Percentiles rank a stretch among this genome's conserved stretches.
Evolutionary conservation across 805 yeast species (phyloP).

Genomic region (Clavispora asparagi): DNA sequence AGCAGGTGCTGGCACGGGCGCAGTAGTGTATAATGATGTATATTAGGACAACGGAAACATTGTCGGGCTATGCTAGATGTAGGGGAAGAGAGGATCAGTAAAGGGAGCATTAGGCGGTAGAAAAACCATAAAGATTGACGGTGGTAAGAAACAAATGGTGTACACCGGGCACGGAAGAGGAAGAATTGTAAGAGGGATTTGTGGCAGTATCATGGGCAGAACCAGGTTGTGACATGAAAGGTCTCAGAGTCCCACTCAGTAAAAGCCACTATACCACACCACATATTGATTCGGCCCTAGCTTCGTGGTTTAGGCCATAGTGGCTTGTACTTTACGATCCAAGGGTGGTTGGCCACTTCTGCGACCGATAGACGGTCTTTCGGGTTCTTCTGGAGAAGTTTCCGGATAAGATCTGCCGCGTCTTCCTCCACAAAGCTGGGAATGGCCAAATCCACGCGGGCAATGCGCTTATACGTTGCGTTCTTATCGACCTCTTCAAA

Average conservation of each 20-base stretch:
- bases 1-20: not conserved
- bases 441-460: slow-evolving; percentile 66
- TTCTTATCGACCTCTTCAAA: slow-evolving; percentile 79
- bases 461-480: slow-evolving; percentile 75
- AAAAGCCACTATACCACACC: not conserved
- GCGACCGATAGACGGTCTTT: slow-evolving; percentile 54
- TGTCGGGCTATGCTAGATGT: not conserved
- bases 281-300: not conserved
- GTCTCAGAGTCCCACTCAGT: too few species aligned
- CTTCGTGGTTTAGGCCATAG: slow-evolving; percentile 45
- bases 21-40: slow-evolving; percentile 1
- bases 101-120: too few species aligned
- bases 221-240: too few species aligned
- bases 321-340: slow-evolving; percentile 66
- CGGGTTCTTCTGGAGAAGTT: slow-evolving; percentile 65
- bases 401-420: slow-evolving; percentile 69
- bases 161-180: too few species aligned
- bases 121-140: too few species aligned
- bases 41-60: not conserved
- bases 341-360: slow-evolving; percentile 71
- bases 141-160: too few species aligned
- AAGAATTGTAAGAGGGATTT: too few species aligned
- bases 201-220: too few species aligned
- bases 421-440: slow-evolving; percentile 68
- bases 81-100: too few species aligned